Conservation (phyloP, 192 early-diverging fungal genomes). For the Phlyctochytrium bullatum region DNA sequence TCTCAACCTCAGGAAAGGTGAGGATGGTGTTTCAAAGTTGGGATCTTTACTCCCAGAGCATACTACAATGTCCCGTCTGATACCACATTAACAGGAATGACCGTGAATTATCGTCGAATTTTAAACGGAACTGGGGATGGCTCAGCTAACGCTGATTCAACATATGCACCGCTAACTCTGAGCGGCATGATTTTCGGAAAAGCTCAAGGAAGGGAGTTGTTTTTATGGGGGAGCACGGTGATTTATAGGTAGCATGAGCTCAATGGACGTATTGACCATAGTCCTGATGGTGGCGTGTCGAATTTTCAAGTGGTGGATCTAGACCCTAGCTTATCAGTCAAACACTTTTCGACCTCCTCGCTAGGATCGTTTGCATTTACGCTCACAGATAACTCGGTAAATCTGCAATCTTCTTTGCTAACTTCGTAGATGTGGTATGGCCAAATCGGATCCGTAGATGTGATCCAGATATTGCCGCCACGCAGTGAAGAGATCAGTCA, state of each 20-base stretch:
- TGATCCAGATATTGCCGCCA: neutral
- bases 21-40: no score
- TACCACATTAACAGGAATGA: no score
- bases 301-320: neutral
- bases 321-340: neutral
- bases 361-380: neutral
- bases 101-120: no score
- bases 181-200: neutral
- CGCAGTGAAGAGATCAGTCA: neutral
- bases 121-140: no score
- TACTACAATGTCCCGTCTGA: no score
- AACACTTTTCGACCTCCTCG: neutral
- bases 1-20: no score
- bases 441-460: neutral
- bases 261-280: slow-evolving; percentile 1
- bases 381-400: neutral
- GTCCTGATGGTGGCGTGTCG: neutral
- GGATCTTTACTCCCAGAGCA: no score
- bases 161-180: neutral
- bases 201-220: neutral
- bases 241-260: neutral
- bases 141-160: no score
- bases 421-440: neutral
- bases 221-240: neutral
- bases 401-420: neutral